These are phyloP conservation scores for Auxenochlorella pyrenoidosa DNA, from an alignment of 139 green algal genomes.

Conservation along the genomic window DNA sequence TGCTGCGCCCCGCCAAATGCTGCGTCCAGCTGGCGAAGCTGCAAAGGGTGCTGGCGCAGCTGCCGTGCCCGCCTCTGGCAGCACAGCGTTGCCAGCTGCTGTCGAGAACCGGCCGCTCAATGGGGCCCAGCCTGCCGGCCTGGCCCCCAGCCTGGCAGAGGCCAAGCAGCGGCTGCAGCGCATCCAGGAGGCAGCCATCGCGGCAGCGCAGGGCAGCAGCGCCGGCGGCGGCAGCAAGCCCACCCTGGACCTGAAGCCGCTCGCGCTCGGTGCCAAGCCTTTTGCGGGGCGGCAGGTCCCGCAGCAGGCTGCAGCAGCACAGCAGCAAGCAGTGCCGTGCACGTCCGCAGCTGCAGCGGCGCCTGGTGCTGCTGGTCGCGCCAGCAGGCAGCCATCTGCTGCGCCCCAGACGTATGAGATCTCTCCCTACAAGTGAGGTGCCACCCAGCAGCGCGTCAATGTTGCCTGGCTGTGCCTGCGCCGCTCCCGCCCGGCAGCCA, in stretches of 20 bases:
- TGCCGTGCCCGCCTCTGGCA: neutral
- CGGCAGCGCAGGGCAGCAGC: conserved; percentile 6
- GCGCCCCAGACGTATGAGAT: conserved; percentile 74
- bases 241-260: conserved; percentile 25
- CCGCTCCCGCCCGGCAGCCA: neutral
- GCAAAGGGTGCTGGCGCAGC: neutral
- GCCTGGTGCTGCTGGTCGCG: neutral
- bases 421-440: conserved; percentile 78
- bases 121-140: neutral
- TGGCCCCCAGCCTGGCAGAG: conserved; percentile 38
- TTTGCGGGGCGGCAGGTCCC: neutral
- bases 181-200: conserved; percentile 37
- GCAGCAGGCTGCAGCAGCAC: neutral
- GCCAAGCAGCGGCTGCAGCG: conserved; percentile 46
- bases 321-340: neutral
- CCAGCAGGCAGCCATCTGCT: neutral
- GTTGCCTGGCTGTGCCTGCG: neutral
- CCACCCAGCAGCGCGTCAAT: neutral
- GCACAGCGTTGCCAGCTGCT: neutral
- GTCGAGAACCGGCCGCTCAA: conserved; percentile 20
- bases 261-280: neutral
- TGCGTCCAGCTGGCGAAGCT: neutral
- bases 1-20: neutral
- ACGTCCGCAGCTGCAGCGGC: neutral
- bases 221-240: conserved; percentile 6